These are phyloP conservation scores for Orbilia javanica DNA, from an alignment of 2,329 filamentous ascomycete species.

Conservation along the genomic window DNA sequence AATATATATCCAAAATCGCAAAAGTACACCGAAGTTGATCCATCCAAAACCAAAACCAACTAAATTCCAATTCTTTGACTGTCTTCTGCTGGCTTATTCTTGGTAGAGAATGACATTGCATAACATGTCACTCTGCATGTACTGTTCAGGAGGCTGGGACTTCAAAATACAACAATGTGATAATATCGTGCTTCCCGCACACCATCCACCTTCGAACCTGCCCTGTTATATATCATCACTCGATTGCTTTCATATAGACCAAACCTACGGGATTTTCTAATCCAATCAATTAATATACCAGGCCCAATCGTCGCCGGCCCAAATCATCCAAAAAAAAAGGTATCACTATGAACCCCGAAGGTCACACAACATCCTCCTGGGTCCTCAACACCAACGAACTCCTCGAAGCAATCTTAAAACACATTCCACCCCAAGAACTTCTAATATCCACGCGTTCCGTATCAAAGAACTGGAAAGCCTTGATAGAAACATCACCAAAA, in stretches of 20 bases:
- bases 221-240: too few species aligned
- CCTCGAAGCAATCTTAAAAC: constrained; percentile 44
- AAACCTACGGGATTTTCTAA: not conserved
- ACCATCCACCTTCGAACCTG: too few species aligned
- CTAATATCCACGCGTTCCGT: constrained; percentile 21
- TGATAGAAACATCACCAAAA: constrained; percentile 28
- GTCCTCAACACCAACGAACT: constrained; percentile 44
- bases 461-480: constrained; percentile 18
- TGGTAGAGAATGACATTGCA: too few species aligned
- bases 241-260: not conserved
- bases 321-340: not conserved
- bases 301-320: not conserved
- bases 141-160: too few species aligned
- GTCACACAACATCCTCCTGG: not conserved
- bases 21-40: too few species aligned
- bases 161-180: too few species aligned
- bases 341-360: not conserved
- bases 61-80: too few species aligned
- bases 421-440: constrained; percentile 18
- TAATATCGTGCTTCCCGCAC: too few species aligned
- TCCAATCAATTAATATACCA: not conserved
- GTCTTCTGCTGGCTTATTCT: too few species aligned
- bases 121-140: too few species aligned
- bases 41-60: too few species aligned
- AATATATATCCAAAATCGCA: too few species aligned